Evolutionary conservation across 2,329 filamentous ascomycete species (phyloP).

Genomic region (Domatiomyces catenatus): DNA sequence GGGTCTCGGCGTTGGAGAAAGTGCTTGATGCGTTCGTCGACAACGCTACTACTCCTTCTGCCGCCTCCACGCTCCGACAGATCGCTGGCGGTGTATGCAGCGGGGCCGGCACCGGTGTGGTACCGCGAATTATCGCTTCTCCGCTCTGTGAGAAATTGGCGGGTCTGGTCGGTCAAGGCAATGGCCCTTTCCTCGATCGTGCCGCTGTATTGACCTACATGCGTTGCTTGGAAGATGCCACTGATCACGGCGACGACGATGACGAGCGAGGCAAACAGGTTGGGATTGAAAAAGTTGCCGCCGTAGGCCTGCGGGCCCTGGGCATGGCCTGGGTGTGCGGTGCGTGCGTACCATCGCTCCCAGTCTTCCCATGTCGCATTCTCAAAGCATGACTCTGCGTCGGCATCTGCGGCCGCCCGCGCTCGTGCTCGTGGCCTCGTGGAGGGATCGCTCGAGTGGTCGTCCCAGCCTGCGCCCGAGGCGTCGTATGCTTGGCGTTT

Average conservation of each 20-base stretch:
- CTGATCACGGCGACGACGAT: constrained; percentile 54
- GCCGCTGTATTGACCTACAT: constrained; percentile 47
- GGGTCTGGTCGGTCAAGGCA: constrained; percentile 50
- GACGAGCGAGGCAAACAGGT: constrained; percentile 60
- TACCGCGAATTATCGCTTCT: constrained; percentile 35
- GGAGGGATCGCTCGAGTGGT: constrained; percentile 9
- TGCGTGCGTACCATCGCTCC: constrained; percentile 60
- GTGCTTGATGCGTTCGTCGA: constrained; percentile 53
- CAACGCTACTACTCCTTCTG: neutral
- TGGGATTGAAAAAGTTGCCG: constrained; percentile 60
- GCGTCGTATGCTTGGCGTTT: constrained; percentile 71
- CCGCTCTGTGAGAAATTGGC: constrained; percentile 37
- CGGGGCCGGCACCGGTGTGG: constrained; percentile 27
- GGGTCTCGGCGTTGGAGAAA: constrained; percentile 64
- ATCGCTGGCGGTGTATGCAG: constrained; percentile 33
- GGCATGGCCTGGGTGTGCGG: constrained; percentile 26
- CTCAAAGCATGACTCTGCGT: constrained; percentile 16
- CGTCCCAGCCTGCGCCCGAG: constrained; percentile 62
- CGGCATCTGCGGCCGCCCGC: constrained; percentile 10
- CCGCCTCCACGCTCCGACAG: neutral
- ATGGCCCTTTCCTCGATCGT: constrained; percentile 52
- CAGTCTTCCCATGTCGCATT: constrained; percentile 99
- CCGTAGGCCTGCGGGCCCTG: constrained; percentile 27
- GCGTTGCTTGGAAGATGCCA: constrained; percentile 54
- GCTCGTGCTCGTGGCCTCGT: constrained; percentile 14